phyloP scores from a whole-genome alignment of 2,329 filamentous ascomycete species.

The Cercospora nicotianae region DNA sequence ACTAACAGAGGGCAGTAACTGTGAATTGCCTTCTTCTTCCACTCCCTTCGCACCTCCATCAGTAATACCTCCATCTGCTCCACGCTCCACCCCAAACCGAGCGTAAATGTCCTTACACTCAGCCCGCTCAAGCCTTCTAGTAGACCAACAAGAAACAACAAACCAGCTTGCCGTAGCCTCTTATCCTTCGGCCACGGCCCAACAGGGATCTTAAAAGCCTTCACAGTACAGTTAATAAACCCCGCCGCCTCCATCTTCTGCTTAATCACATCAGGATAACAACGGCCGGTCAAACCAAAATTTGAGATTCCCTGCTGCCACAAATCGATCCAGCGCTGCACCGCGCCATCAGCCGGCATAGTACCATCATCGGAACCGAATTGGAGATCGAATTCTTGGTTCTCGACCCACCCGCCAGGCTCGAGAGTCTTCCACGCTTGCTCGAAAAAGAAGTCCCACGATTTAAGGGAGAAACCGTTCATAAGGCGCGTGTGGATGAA shows the following conservation, averaged over 20 bases:
- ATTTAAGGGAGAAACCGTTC: slow-evolving; percentile 35
- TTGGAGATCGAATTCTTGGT: slow-evolving; percentile 40
- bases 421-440: slow-evolving; percentile 31
- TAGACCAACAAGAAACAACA: slow-evolving; percentile 31
- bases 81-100: slow-evolving; percentile 32
- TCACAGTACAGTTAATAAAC: slow-evolving; percentile 37
- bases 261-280: slow-evolving; percentile 36
- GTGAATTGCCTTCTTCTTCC: slow-evolving; percentile 31
- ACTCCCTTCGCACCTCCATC: slow-evolving; percentile 31
- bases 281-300: slow-evolving; percentile 29
- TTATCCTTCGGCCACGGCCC: slow-evolving; percentile 34
- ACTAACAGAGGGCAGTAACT: slow-evolving; percentile 34
- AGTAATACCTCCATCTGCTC: slow-evolving; percentile 35
- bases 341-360: slow-evolving; percentile 20
- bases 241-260: slow-evolving; percentile 39
- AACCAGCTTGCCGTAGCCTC: slow-evolving; percentile 29
- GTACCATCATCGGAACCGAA: slow-evolving; percentile 33
- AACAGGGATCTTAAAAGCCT: slow-evolving; percentile 35
- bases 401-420: slow-evolving; percentile 44
- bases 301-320: slow-evolving; percentile 30
- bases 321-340: slow-evolving; percentile 27
- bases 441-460: slow-evolving; percentile 32
- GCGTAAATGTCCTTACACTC: slow-evolving; percentile 32
- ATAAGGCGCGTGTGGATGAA: slow-evolving; percentile 35
- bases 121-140: slow-evolving; percentile 33